These are phyloP conservation scores for Quercus suber DNA, from an alignment of 306 rosid genomes.

Conservation along the genomic window DNA sequence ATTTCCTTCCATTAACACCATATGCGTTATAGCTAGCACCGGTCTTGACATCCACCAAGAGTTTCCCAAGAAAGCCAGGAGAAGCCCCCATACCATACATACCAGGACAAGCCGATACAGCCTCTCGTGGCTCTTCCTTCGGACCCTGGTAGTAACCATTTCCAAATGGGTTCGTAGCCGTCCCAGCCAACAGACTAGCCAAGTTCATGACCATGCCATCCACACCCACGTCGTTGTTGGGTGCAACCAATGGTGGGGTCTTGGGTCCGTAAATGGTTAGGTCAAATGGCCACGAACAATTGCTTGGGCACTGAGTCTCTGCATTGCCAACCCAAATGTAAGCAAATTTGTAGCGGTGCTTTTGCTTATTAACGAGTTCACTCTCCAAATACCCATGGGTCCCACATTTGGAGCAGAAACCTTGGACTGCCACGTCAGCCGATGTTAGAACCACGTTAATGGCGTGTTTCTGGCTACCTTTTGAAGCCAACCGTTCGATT, in stretches of 20 bases:
- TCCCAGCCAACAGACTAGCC: constrained; percentile 66
- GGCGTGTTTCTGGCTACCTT: no score
- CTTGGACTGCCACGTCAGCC: no score
- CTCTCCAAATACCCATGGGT: no score
- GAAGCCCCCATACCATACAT: constrained; percentile 66
- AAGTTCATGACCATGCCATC: constrained; percentile 70
- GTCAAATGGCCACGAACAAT: constrained; percentile 76
- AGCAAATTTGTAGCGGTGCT: constrained; percentile 41
- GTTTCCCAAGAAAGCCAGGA: constrained; percentile 63
- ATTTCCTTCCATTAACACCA: constrained; percentile 58
- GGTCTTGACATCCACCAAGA: constrained; percentile 42
- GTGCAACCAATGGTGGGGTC: constrained; percentile 43
- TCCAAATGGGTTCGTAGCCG: constrained; percentile 77
- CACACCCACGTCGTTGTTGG: constrained; percentile 66
- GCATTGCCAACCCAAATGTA: constrained; percentile 84
- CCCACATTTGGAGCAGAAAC: no score
- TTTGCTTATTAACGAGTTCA: no score
- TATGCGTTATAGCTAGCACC: constrained; percentile 74
- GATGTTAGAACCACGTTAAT: no score
- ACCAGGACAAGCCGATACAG: constrained; percentile 68
- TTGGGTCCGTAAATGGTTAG: constrained; percentile 72
- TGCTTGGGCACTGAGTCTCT: constrained; percentile 70
- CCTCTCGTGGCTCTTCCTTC: constrained; percentile 57
- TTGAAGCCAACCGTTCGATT: no score
- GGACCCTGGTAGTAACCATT: constrained; percentile 71